These are phyloP conservation scores for Neurospora hispaniola DNA, from an alignment of 495 filamentous ascomycete species.

Conservation along the genomic window DNA sequence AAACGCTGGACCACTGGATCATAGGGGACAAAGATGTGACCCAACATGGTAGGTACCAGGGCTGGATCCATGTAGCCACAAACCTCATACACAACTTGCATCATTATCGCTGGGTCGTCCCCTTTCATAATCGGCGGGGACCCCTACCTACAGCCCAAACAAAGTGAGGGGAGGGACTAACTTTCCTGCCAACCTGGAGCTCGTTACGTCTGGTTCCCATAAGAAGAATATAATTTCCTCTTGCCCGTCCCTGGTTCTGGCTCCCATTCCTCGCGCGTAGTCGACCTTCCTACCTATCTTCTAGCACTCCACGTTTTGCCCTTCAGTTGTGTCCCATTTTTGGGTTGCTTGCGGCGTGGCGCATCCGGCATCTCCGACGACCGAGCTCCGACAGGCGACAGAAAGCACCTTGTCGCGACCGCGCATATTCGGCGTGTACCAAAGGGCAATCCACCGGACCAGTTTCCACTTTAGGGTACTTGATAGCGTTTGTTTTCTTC, in stretches of 20 bases:
- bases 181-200: not conserved
- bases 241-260: not conserved
- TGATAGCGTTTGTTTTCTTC: not conserved
- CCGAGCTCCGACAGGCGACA: not conserved
- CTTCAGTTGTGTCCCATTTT: not conserved
- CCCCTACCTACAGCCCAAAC: not conserved
- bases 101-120: constrained; percentile 17
- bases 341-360: not conserved
- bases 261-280: not conserved
- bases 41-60: constrained; percentile 7
- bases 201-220: not conserved
- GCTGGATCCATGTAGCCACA: constrained; percentile 20
- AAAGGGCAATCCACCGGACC: not conserved
- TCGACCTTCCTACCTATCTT: not conserved
- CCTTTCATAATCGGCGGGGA: constrained; percentile 16
- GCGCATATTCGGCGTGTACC: not conserved
- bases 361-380: not conserved
- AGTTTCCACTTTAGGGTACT: not conserved
- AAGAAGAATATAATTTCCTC: not conserved
- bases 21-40: not conserved
- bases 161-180: not conserved
- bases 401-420: not conserved
- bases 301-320: not conserved
- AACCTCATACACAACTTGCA: constrained; percentile 21
- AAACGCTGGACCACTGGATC: constrained; percentile 25